Conservation (phyloP, 352 stramenopile genomes). For the Phytophthora aleatoria region DNA sequence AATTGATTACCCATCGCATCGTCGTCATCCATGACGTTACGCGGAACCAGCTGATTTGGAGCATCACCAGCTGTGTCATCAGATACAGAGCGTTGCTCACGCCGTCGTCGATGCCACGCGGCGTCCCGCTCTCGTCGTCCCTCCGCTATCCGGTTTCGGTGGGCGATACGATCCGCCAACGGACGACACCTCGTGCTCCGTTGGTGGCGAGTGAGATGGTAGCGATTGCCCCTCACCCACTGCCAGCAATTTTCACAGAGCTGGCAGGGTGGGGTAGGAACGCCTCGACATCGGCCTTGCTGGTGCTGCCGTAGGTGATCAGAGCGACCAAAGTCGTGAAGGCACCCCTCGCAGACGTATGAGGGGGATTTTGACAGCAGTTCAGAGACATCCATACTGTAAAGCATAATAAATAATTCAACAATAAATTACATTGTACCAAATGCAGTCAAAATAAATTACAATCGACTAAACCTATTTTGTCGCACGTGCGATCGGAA, state of each 20-base stretch:
- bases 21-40: not conserved
- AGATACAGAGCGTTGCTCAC: not conserved
- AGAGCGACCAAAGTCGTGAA: constrained; percentile 3
- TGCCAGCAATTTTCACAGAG: constrained; percentile 3
- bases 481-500: constrained; percentile 2
- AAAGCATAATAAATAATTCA: not conserved
- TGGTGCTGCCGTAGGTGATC: not conserved
- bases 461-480: not conserved
- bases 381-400: not conserved
- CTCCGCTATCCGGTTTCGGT: not conserved
- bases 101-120: not conserved
- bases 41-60: not conserved
- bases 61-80: not conserved
- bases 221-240: constrained; percentile 4
- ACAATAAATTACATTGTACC: constrained; percentile 6
- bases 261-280: not conserved
- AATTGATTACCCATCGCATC: not conserved
- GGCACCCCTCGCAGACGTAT: constrained; percentile 1
- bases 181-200: not conserved
- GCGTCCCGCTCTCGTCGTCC: not conserved
- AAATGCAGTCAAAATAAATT: constrained; percentile 1
- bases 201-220: not conserved
- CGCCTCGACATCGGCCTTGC: not conserved
- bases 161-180: not conserved
- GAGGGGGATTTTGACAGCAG: not conserved